Percentiles rank a stretch among this genome's conserved stretches.
These are phyloP conservation scores for Globisporangium megalacanthum DNA, from an alignment of 352 stramenopile species.

Conservation along the genomic window DNA sequence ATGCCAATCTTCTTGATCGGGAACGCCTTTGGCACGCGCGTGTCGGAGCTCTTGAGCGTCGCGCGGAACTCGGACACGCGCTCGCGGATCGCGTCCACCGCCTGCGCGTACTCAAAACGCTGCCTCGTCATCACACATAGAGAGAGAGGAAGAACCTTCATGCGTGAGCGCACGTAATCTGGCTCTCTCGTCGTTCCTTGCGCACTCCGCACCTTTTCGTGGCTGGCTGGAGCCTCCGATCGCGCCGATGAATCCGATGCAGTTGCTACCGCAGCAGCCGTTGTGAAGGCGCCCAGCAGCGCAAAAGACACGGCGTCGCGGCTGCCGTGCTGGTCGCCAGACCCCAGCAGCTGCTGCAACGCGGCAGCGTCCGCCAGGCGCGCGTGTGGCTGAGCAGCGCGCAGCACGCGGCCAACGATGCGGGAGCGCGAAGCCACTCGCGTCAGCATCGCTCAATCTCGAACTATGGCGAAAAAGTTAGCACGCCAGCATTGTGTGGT, in stretches of 20 bases:
- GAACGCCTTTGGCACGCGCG: conserved; percentile 66
- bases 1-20: conserved; percentile 83
- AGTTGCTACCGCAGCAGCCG: not conserved
- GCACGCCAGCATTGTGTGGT: too few species aligned
- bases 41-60: conserved; percentile 67
- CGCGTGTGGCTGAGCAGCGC: not conserved
- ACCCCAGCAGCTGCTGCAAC: not conserved
- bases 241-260: not conserved
- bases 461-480: too few species aligned
- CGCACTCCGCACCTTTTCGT: not conserved
- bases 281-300: not conserved
- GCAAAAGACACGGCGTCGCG: not conserved
- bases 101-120: conserved; percentile 58
- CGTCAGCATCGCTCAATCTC: too few species aligned
- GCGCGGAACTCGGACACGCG: conserved; percentile 74
- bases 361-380: not conserved
- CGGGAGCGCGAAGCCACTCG: not conserved
- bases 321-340: not conserved
- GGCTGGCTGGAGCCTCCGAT: not conserved
- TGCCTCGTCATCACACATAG: conserved; percentile 10
- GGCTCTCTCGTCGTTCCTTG: too few species aligned
- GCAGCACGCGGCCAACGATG: not conserved
- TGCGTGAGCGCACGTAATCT: too few species aligned
- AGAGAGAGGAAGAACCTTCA: too few species aligned
- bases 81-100: conserved; percentile 61